Conservation (phyloP, 1,139 yeast genomes). For the Meyerozyma sp. region DNA sequence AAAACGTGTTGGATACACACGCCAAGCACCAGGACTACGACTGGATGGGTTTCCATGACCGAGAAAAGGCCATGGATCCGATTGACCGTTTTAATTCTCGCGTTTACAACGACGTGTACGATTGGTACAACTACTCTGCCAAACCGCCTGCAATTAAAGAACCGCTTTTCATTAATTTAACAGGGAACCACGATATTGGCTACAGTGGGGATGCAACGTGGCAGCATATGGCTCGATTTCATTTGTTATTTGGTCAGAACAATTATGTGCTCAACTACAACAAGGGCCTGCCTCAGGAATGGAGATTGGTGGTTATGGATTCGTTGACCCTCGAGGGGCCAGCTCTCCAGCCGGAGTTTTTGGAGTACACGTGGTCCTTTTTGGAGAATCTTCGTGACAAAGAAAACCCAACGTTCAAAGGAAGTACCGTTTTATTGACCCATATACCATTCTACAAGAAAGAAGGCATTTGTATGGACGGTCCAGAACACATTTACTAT, state of each 20-base stretch:
- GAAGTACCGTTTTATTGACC: constrained; percentile 77
- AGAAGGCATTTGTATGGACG: constrained; percentile 80
- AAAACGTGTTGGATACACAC: constrained; percentile 42
- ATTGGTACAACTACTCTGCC: constrained; percentile 49
- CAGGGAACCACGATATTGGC: constrained; percentile 96
- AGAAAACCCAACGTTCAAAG: constrained; percentile 48
- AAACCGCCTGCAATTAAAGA: constrained; percentile 29
- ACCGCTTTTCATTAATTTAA: constrained; percentile 69
- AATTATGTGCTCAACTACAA: constrained; percentile 75
- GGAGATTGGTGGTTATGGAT: constrained; percentile 84
- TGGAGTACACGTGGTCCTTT: constrained; percentile 67
- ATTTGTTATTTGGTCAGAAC: constrained; percentile 70
- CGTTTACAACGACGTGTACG: constrained; percentile 55
- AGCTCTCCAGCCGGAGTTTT: constrained; percentile 67
- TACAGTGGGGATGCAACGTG: constrained; percentile 92
- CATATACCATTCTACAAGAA: constrained; percentile 86
- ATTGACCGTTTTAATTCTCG: constrained; percentile 41
- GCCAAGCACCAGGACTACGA: constrained; percentile 45
- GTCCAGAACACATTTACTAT: constrained; percentile 62
- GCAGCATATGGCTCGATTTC: constrained; percentile 83
- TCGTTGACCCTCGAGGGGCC: constrained; percentile 88
- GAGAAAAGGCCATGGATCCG: constrained; percentile 36
- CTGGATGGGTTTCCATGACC: constrained; percentile 45
- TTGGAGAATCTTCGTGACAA: constrained; percentile 48
- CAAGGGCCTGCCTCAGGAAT: constrained; percentile 56